These are phyloP conservation scores for Penicillium lagena DNA, from an alignment of 495 filamentous ascomycete genomes.

Conservation along the genomic window DNA sequence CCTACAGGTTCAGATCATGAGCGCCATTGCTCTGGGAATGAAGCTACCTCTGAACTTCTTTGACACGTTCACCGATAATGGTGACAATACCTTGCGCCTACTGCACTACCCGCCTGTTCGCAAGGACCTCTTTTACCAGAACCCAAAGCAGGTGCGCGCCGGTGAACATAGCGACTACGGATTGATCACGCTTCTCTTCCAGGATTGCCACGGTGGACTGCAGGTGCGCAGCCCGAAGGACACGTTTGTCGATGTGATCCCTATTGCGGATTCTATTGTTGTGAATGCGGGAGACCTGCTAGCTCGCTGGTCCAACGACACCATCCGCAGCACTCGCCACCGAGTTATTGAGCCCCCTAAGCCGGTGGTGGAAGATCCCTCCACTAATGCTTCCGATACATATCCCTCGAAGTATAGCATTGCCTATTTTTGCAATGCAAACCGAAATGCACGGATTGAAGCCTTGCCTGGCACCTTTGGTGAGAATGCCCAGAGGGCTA, in stretches of 20 bases:
- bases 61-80: constrained; percentile 62
- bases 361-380: constrained; percentile 7
- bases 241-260: constrained; percentile 75
- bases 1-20: constrained; percentile 76
- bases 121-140: constrained; percentile 61
- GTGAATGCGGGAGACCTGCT: constrained; percentile 89
- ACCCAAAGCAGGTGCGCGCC: constrained; percentile 70
- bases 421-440: constrained; percentile 88
- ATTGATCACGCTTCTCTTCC: constrained; percentile 82
- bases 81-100: constrained; percentile 83
- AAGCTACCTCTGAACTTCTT: constrained; percentile 69
- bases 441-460: constrained; percentile 71
- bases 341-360: constrained; percentile 79
- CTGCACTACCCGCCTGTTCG: constrained; percentile 77
- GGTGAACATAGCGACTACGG: constrained; percentile 90
- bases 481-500: constrained; percentile 49
- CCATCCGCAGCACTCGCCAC: constrained; percentile 82
- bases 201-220: constrained; percentile 74
- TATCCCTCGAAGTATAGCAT: constrained; percentile 46
- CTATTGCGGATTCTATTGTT: constrained; percentile 77
- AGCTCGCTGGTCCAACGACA: constrained; percentile 85
- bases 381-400: constrained; percentile 13
- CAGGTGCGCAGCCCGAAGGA: constrained; percentile 77
- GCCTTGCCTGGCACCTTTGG: constrained; percentile 82
- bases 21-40: constrained; percentile 81